These are phyloP conservation scores for Paecilomyces dactylethromorphus DNA, from an alignment of 2,329 filamentous ascomycete species.

Conservation along the genomic window DNA sequence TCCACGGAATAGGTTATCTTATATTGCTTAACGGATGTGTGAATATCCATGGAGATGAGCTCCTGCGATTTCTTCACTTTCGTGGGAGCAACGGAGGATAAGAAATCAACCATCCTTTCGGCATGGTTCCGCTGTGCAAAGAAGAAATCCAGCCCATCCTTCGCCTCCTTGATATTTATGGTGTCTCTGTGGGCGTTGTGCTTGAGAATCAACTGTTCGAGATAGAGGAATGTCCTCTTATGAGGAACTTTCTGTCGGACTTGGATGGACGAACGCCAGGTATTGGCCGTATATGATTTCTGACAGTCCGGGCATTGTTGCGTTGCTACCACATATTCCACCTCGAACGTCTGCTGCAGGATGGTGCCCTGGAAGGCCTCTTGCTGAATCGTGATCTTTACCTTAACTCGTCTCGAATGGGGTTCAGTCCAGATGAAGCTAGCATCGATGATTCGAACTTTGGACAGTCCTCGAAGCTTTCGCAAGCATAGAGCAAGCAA, in stretches of 20 bases:
- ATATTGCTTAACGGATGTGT: conserved; percentile 85
- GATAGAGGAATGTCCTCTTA: conserved; percentile 76
- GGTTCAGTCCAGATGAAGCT: conserved; percentile 98
- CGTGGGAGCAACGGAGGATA: conserved; percentile 73
- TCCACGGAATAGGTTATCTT: conserved; percentile 91
- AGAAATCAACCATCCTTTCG: conserved; percentile 85
- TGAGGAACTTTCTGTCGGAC: conserved; percentile 95
- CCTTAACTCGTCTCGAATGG: conserved; percentile 83
- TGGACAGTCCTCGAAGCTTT: conserved; percentile 77
- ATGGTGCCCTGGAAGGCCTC: conserved; percentile 60
- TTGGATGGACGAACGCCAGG: conserved; percentile 86
- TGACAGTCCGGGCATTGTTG: conserved; percentile 93
- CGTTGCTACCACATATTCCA: conserved; percentile 81
- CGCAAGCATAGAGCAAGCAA: conserved; percentile 85
- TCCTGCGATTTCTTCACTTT: conserved; percentile 81
- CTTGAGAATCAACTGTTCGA: conserved; percentile 95
- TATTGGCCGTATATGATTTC: conserved; percentile 95
- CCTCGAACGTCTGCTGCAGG: conserved; percentile 90
- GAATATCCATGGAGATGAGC: conserved; percentile 86
- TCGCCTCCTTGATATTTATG: conserved; percentile 96
- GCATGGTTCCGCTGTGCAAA: conserved; percentile 85
- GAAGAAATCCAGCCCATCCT: conserved; percentile 94
- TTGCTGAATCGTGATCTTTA: conserved; percentile 90
- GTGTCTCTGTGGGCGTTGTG: conserved; percentile 86
- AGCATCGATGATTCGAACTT: conserved; percentile 91